These are phyloP conservation scores for Fusarium continuum DNA, from an alignment of 2,329 filamentous ascomycete genomes.

Conservation along the genomic window DNA sequence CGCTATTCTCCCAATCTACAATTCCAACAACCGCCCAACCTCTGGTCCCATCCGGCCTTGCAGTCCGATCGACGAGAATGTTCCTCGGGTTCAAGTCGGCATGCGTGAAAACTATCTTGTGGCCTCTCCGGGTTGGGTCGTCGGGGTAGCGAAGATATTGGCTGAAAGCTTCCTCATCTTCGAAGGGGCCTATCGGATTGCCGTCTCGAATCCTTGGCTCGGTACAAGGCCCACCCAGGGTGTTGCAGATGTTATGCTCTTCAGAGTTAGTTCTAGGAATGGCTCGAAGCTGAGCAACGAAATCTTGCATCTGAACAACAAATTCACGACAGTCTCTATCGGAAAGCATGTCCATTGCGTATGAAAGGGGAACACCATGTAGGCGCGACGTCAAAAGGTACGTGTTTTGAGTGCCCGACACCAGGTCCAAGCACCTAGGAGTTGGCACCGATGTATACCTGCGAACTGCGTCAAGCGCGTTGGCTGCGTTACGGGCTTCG, in stretches of 20 bases:
- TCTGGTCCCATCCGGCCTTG: conserved; percentile 3
- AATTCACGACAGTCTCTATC: conserved; percentile 33
- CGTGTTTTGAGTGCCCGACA: conserved; percentile 32
- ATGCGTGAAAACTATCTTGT: conserved; percentile 55
- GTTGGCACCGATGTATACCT: conserved; percentile 43
- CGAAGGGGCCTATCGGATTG: conserved; percentile 41
- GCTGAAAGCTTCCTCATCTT: conserved; percentile 47
- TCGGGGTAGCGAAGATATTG: conserved; percentile 44
- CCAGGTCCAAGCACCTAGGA: conserved; percentile 41
- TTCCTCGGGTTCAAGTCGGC: conserved; percentile 45
- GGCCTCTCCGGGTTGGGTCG: conserved; percentile 39
- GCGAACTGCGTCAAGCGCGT: conserved; percentile 40
- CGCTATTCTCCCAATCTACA: conserved; percentile 41
- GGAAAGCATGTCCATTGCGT: conserved; percentile 39
- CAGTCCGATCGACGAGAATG: conserved; percentile 42
- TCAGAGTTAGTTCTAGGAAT: conserved; percentile 34
- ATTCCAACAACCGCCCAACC: conserved; percentile 44
- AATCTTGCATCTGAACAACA: conserved; percentile 37
- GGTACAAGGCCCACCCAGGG: conserved; percentile 38
- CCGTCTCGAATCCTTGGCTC: conserved; percentile 43
- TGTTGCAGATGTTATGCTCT: conserved; percentile 44
- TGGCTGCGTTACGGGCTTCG: conserved; percentile 40
- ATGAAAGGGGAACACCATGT: not conserved
- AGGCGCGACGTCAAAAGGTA: conserved; percentile 14
- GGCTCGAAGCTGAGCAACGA: conserved; percentile 41